Evolutionary conservation across 1,284 basidiomycete species (phyloP).

Genomic region (Apiotrichum gracile): DNA sequence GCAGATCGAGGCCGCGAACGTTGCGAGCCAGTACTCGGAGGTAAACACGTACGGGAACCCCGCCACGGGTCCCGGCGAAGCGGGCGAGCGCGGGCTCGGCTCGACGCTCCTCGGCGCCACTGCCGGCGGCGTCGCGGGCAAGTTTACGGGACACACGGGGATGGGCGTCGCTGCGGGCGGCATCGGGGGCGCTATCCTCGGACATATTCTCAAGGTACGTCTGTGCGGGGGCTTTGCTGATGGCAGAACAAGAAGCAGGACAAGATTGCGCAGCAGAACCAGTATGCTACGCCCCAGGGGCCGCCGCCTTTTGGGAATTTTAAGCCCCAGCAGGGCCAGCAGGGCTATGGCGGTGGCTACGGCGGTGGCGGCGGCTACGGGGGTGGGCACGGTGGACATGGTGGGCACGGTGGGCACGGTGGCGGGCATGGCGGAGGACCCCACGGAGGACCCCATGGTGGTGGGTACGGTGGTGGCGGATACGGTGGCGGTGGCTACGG

Average conservation of each 20-base stretch:
- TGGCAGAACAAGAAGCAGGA: not conserved
- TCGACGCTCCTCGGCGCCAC: slow-evolving; percentile 1
- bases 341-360: not conserved
- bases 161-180: not conserved
- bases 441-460: not conserved
- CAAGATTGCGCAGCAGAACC: not conserved
- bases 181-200: slow-evolving; percentile 7
- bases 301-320: no score
- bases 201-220: slow-evolving; percentile 3
- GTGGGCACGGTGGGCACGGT: no score
- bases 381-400: not conserved
- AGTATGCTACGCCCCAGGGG: not conserved
- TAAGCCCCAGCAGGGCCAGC: not conserved
- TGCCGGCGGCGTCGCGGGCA: not conserved
- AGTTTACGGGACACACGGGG: not conserved
- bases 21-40: not conserved
- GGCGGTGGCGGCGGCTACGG: not conserved
- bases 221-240: no score
- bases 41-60: not conserved
- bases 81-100: slow-evolving; percentile 12
- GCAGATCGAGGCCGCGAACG: slow-evolving; percentile 17
- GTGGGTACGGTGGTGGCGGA: no score
- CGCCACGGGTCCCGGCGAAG: slow-evolving; percentile 5
- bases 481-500: not conserved
- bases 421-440: no score